Base-by-base conservation (phyloP, 1,284 basidiomycete genomes). In the Phylloboletellus chloephorus region DNA sequence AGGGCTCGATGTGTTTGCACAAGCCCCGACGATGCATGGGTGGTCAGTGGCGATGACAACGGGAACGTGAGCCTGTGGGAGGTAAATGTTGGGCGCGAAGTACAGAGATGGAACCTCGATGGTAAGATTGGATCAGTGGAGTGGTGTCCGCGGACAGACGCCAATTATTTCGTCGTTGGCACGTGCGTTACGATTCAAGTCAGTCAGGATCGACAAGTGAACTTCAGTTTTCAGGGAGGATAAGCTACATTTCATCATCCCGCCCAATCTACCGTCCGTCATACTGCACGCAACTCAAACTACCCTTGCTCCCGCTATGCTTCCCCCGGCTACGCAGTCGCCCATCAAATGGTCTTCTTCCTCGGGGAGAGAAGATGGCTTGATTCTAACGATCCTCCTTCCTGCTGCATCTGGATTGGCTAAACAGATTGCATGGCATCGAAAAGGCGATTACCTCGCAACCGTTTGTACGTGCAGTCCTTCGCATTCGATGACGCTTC, bases 391-490 rank as follows among this genome's bases (percentile, higher is more conserved):
- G 4, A 58, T 87, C 41, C 66, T 64, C 31, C 63, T 88, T 25
- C 81, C 82, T 11, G 54, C 73, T 13, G 72, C 72, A 8, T 88
- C 91, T 12, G 90, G 89, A 6, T 71, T 87, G 33, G 78, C 87
- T 7, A 88, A 82, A 60, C 89, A 96, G 57, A 74, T 98, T 11
- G 67, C 84, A 25, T 98, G 94, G 93, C 96, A 99, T 65, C 74
- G 85, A 48, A 83, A 86, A 58, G 96, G 96, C 39, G 96, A 99
- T 65, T 99, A 99, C 62, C 75, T 98, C 53, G 82, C 95, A 39
- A 93, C 89, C 36, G 92, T 98, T 43, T 81, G 82, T 86, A 59
- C 64, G 85, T 74, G 31, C 40, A 31, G 19, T 46, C 33, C 31
- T 41, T 38, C 37, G 19, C 39, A 35, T 38, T 20, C 19, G 37